A percentile compares a stretch with the other conserved stretches of the same genome.
Evolutionary conservation across 352 stramenopile species (phyloP).

Genomic region (Globisporangium heterothallicum): DNA sequence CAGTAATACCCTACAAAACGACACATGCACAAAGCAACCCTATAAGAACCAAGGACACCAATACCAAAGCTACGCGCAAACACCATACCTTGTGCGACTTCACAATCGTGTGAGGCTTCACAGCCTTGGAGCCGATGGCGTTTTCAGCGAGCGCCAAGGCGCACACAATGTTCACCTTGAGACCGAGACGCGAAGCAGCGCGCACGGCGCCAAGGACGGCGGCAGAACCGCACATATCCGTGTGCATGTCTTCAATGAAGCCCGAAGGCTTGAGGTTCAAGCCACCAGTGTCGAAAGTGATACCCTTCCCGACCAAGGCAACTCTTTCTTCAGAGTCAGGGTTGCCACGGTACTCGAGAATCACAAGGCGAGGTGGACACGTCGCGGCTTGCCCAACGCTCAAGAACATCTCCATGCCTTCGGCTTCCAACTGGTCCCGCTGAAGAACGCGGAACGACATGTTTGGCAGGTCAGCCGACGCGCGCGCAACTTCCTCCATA

Average conservation of each 20-base stretch:
- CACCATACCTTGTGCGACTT: slow-evolving; percentile 73
- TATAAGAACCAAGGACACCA: no score
- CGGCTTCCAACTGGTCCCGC: slow-evolving; percentile 58
- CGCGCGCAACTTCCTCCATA: slow-evolving; percentile 70
- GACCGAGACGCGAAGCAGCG: slow-evolving; percentile 53
- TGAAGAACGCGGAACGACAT: slow-evolving; percentile 79
- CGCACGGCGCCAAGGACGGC: slow-evolving; percentile 80
- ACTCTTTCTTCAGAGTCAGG: slow-evolving; percentile 56
- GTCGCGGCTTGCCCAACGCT: slow-evolving; percentile 73
- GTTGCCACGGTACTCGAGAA: slow-evolving; percentile 79
- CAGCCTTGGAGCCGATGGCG: slow-evolving; percentile 80
- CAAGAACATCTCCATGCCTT: slow-evolving; percentile 85
- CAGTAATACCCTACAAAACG: slow-evolving; percentile 55
- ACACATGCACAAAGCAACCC: neutral
- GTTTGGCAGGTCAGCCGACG: slow-evolving; percentile 66
- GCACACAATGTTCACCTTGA: slow-evolving; percentile 81
- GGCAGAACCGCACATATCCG: slow-evolving; percentile 89
- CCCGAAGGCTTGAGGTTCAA: slow-evolving; percentile 92
- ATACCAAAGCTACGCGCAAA: no score
- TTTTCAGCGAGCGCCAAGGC: slow-evolving; percentile 80
- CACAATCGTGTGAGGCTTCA: slow-evolving; percentile 85
- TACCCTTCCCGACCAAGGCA: slow-evolving; percentile 90
- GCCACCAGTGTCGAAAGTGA: slow-evolving; percentile 94
- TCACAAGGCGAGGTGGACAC: slow-evolving; percentile 71
- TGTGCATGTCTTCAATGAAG: slow-evolving; percentile 91